Evolutionary conservation across 139 green algal genomes (phyloP).

Genomic region (Chlamydomonas eustigma): DNA sequence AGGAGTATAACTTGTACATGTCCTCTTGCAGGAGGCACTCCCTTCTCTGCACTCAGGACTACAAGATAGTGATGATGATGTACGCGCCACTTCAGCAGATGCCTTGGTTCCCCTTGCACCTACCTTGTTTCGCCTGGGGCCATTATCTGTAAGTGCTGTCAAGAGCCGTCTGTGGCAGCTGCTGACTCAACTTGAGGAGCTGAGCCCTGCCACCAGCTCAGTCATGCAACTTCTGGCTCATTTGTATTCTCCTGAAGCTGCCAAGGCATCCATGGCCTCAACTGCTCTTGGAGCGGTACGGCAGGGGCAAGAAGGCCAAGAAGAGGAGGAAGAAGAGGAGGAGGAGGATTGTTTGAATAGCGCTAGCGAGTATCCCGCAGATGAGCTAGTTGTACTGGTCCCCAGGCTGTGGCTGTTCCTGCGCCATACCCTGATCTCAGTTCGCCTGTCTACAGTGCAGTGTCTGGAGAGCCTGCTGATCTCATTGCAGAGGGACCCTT

Average conservation of each 20-base stretch:
- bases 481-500: not conserved
- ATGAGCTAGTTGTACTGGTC: constrained; percentile 18
- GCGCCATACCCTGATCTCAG: constrained; percentile 62
- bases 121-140: constrained; percentile 35
- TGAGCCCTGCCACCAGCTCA: constrained; percentile 69
- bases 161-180: constrained; percentile 67
- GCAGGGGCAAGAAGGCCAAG: not conserved
- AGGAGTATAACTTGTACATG: no score
- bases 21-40: constrained; percentile 6
- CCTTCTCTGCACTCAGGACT: constrained; percentile 43
- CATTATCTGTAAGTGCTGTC: constrained; percentile 12
- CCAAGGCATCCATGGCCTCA: not conserved
- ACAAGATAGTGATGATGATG: constrained; percentile 83
- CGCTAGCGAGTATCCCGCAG: no score
- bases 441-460: constrained; percentile 62
- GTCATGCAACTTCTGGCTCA: constrained; percentile 73
- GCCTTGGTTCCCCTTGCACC: constrained; percentile 73
- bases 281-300: not conserved
- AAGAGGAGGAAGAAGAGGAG: not conserved
- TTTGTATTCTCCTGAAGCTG: constrained; percentile 47
- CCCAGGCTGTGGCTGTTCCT: constrained; percentile 26
- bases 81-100: constrained; percentile 86
- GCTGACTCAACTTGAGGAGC: constrained; percentile 76
- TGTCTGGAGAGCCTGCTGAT: constrained; percentile 57
- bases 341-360: not conserved